Conservation (phyloP, 192 early-diverging fungal genomes). For the Phycomyces blakesleeanus region DNA sequence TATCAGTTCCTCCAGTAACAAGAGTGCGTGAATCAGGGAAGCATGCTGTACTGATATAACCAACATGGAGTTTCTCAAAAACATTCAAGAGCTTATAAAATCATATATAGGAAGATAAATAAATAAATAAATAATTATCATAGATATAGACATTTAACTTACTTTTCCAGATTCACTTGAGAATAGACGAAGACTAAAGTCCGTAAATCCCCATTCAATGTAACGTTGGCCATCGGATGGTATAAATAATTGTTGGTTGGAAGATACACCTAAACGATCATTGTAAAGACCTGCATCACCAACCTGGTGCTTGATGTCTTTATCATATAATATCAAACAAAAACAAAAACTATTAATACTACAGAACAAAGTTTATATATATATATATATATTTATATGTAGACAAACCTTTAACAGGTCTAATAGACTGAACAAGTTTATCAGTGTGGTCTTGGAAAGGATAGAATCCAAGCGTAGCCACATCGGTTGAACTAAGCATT, state of each 20-base stretch:
- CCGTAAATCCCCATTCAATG: constrained; percentile 63
- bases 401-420: constrained; percentile 47
- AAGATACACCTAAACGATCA: constrained; percentile 37
- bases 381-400: no score
- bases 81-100: constrained; percentile 41
- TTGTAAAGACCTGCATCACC: constrained; percentile 46
- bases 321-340: neutral
- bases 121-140: no score
- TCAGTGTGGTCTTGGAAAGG: constrained; percentile 45
- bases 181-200: constrained; percentile 55
- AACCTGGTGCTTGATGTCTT: constrained; percentile 52
- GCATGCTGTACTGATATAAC: constrained; percentile 51
- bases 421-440: constrained; percentile 49
- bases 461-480: constrained; percentile 38
- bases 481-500: constrained; percentile 34
- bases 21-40: constrained; percentile 60
- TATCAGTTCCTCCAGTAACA: constrained; percentile 56
- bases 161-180: constrained; percentile 50
- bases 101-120: no score
- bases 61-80: constrained; percentile 60
- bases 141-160: constrained; percentile 11
- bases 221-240: constrained; percentile 44
- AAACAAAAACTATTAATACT: neutral
- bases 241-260: constrained; percentile 40
- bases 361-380: neutral